Percentiles rank a stretch among this genome's conserved stretches.
These are phyloP conservation scores for Inosperma sp. DNA, from an alignment of 768 basidiomycete species.

Conservation along the genomic window DNA sequence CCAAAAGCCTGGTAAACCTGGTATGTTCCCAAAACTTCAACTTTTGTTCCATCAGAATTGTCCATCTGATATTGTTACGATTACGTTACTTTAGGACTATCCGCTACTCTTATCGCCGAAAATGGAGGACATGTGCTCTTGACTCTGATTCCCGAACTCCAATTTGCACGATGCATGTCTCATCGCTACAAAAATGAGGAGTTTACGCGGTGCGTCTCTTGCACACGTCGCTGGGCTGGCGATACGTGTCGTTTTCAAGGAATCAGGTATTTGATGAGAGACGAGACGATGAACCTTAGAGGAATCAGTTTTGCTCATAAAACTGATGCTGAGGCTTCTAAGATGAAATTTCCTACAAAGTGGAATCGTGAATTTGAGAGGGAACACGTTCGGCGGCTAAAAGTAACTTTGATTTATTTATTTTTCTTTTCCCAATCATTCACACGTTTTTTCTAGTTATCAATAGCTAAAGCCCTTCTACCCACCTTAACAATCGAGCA, in stretches of 20 bases:
- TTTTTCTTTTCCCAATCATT: background rate
- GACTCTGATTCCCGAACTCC: conserved; percentile 58
- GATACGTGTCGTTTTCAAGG: conserved; percentile 85
- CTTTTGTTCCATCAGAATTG: too few relatives aligned
- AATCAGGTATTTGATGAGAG: conserved; percentile 74
- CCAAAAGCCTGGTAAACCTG: background rate
- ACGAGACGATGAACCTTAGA: conserved; percentile 51
- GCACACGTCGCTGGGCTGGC: conserved; percentile 82
- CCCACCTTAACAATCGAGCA: conserved; percentile 63
- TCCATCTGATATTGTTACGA: too few relatives aligned
- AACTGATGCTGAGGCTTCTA: conserved; percentile 47
- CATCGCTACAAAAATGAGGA: conserved; percentile 66
- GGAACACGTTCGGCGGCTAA: conserved; percentile 51
- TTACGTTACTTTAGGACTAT: too few relatives aligned
- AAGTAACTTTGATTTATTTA: conserved; percentile 39
- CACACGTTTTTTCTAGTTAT: conserved; percentile 39
- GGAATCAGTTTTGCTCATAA: conserved; percentile 69
- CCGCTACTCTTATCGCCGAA: too few relatives aligned
- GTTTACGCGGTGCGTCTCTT: conserved; percentile 79
- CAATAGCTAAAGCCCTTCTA: conserved; percentile 63
- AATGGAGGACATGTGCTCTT: too few relatives aligned
- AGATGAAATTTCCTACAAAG: conserved; percentile 56
- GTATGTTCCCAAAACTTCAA: too few relatives aligned
- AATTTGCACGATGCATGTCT: conserved; percentile 82
- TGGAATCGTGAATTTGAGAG: conserved; percentile 61